Base-by-base conservation (phyloP, 108 stramenopile species). In the Skeletonema grethae region DNA sequence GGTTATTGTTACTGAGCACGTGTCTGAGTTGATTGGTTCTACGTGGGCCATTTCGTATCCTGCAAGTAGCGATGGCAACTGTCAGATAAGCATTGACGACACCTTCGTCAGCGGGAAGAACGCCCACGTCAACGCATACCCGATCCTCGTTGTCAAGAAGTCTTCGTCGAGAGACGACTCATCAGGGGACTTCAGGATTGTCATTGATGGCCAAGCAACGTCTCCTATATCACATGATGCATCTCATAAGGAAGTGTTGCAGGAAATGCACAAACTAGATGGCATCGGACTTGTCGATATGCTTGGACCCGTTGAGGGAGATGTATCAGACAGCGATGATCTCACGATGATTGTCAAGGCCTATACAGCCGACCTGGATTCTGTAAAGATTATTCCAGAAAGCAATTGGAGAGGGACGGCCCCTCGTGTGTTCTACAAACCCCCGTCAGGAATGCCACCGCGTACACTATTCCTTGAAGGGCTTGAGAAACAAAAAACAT, bases 341-440 rank as follows among this genome's bases (percentile, higher is more conserved):
- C 65, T 72, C 46, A 67, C 45, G 7, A 66, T 82, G 57, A 68
- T 77, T 36, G 63, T 82, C 31, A 82, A 77, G 55, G 68, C 80
- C 34, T 48, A 66, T 50, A 67, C 70, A 8, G 75, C 70, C 15
- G 60, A 82, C 53, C 31, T 82, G 39, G 65, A 72, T 34, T 31
- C 50, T 32, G 41, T 82, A 4, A 13, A 45, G 11, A 35, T 77
- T 3, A 34, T 67, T 24, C 80, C 80, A 3, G 80, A 82, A 63
- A 61, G 65, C 7, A 77, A 72, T 31, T 82, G 80, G 80, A 72
- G 80, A 63, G 80, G 80, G 46, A 77, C 80, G 3, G 57, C 58
- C 41, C 55, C 80, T 15, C 75, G 80, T 22, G 41, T 82, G 8
- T 72, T 77, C 20, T 66, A 55, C 70, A 76, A 77, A 29, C 28